Base-by-base conservation (phyloP, 768 basidiomycete species). In the Kwoniella heveanensis region DNA sequence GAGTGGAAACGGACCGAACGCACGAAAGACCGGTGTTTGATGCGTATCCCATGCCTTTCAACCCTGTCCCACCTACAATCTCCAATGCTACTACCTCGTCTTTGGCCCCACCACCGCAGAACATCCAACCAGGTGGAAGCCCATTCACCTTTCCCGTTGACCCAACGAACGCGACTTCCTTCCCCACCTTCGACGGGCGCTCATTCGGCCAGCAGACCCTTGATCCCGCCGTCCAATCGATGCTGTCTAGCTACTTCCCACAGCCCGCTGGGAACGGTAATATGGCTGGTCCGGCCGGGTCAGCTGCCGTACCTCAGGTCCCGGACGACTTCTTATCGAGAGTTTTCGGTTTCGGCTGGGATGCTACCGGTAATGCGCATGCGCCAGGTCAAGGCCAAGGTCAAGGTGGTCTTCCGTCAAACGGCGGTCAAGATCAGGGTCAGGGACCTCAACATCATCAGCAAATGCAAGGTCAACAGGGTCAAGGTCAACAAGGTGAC, bases 301-400 rank as follows among this genome's bases (percentile, higher is more conserved):
- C 47, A 13, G 51, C 29, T 24, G 49, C 61, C 24, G 58, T 36
- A 24, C 65, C 39, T 54, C 64, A 63, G 37, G 69, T 64, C 2
- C 76, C 77, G 15, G 77, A 78, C 39, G 77, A 78, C 57, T 78
- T 78, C 64, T 54, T 78, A 19, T 63, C 60, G 37, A 54, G 71
- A 24, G 71, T 78, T 13, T 76, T 78, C 55, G 70, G 71, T 29
- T 72, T 77, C 48, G 53, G 62, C 7, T 77, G 76, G 76, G 73
- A 77, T 44, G 36, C 56, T 8, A 44, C 47, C 22, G 22, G 25
- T 4, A 36, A 57, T 27, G 24, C 4, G 15, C 54, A 56, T 15
- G 36, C 36, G 2, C 54, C 39, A n/a, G 25, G 32, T 17, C 56
- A 57, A 30, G 39, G 47, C 12, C 57, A 58, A 50, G 37, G 27